These are phyloP conservation scores for Irpex rosettiformis DNA, from an alignment of 1,284 basidiomycete species.

Conservation along the genomic window DNA sequence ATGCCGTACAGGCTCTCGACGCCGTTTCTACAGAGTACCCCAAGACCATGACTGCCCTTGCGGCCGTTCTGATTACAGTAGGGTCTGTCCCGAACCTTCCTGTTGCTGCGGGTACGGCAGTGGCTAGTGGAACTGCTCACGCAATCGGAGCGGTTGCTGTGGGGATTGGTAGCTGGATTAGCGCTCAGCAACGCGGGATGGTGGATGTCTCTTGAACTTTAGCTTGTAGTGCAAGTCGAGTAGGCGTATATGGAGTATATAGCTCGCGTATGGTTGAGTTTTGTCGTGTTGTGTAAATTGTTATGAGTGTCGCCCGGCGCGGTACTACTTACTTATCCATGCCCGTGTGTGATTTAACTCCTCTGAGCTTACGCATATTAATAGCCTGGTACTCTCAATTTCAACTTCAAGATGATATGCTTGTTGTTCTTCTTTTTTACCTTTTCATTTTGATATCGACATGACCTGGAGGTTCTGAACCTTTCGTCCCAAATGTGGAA, in stretches of 20 bases:
- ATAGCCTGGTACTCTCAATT: no score
- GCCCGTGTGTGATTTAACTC: background rate
- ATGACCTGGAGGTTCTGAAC: no score
- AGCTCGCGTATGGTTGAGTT: background rate
- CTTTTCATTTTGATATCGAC: no score
- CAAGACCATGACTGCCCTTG: conserved; percentile 62
- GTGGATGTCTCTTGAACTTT: background rate
- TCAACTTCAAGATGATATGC: no score
- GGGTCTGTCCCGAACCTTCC: conserved; percentile 64
- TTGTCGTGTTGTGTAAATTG: background rate
- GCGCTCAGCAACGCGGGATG: background rate
- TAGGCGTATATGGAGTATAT: no score
- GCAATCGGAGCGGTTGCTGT: conserved; percentile 67
- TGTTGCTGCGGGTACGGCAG: conserved; percentile 58
- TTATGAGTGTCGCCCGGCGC: no score
- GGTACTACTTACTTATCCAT: background rate
- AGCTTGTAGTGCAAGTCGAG: background rate
- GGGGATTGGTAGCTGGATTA: conserved; percentile 42
- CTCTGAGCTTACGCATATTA: no score
- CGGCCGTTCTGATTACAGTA: conserved; percentile 68
- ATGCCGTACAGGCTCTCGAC: conserved; percentile 65
- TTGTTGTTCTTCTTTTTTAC: no score
- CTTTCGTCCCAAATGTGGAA: no score
- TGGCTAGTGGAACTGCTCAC: conserved; percentile 61
- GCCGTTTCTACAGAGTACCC: conserved; percentile 65